Percentiles rank a stretch among this genome's conserved stretches.
Evolutionary conservation across 192 early-diverging fungal genomes (phyloP).

Genomic region (Mortierella alpina): DNA sequence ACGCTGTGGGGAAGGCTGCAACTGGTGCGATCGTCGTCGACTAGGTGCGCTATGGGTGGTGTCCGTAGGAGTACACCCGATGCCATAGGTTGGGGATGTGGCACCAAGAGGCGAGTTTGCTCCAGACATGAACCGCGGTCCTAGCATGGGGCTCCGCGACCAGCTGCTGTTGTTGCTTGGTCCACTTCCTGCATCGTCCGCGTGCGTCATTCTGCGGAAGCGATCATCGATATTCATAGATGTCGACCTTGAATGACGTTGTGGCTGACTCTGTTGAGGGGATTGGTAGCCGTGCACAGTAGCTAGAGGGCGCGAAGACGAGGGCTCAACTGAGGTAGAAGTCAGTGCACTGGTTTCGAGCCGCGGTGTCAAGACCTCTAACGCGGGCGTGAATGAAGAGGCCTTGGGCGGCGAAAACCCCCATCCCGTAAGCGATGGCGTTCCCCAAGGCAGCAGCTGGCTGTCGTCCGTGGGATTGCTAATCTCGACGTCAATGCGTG

Average conservation of each 20-base stretch:
- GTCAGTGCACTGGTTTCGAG: not conserved
- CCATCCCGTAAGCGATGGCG: constrained; percentile 49
- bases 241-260: constrained; percentile 32
- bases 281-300: not conserved
- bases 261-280: constrained; percentile 24
- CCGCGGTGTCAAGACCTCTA: constrained; percentile 13
- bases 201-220: constrained; percentile 10
- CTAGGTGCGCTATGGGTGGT: not conserved
- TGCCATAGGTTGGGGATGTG: constrained; percentile 13
- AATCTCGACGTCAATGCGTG: constrained; percentile 11
- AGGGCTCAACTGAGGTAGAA: constrained; percentile 5
- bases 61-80: constrained; percentile 1
- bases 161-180: constrained; percentile 40
- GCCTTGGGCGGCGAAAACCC: constrained; percentile 48
- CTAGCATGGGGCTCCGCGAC: constrained; percentile 39
- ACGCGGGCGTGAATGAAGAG: not conserved
- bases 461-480: constrained; percentile 20
- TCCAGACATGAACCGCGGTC: constrained; percentile 42
- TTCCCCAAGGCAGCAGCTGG: constrained; percentile 36
- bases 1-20: constrained; percentile 20
- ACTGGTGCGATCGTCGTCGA: constrained; percentile 34
- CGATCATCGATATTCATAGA: constrained; percentile 54
- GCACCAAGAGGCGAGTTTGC: constrained; percentile 29
- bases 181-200: constrained; percentile 7
- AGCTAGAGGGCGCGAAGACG: constrained; percentile 4